Evolutionary conservation across 345 rosid genomes (phyloP).

Genomic region (Laguncularia racemosa): DNA sequence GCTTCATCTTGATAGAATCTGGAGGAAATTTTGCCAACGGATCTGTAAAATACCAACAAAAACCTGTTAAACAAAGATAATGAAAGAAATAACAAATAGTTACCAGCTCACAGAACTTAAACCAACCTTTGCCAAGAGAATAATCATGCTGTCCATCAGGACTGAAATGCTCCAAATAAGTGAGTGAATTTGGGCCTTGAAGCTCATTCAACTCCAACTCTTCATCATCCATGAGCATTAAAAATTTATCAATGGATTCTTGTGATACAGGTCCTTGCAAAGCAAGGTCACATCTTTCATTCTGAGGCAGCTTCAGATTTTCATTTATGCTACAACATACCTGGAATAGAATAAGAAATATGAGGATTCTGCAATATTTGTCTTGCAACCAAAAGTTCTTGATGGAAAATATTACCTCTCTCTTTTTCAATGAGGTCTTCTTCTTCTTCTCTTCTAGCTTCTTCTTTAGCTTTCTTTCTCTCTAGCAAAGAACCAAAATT

Average conservation of each 20-base stretch:
- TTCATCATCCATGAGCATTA: slow-evolving; percentile 76
- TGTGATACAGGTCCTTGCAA: slow-evolving; percentile 30
- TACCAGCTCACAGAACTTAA: slow-evolving; percentile 1
- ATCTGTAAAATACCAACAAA: slow-evolving; percentile 47
- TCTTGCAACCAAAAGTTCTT: slow-evolving; percentile 11
- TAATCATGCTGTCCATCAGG: slow-evolving; percentile 43
- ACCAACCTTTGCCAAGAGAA: slow-evolving; percentile 78
- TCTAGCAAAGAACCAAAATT: slow-evolving; percentile 19
- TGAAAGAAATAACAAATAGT: not conserved
- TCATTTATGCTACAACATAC: slow-evolving; percentile 27
- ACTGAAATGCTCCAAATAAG: slow-evolving; percentile 62
- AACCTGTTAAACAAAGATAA: slow-evolving; percentile 3
- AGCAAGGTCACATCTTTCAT: slow-evolving; percentile 68
- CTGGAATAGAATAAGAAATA: slow-evolving; percentile 34
- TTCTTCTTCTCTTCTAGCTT: slow-evolving; percentile 41
- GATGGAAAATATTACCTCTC: slow-evolving; percentile 23
- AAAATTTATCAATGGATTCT: slow-evolving; percentile 32
- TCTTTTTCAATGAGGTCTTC: slow-evolving; percentile 37
- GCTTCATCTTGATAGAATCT: slow-evolving; percentile 68
- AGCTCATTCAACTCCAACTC: slow-evolving; percentile 78
- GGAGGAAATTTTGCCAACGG: slow-evolving; percentile 87
- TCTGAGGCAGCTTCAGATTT: slow-evolving; percentile 21
- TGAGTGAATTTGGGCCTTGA: slow-evolving; percentile 45
- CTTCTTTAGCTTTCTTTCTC: slow-evolving; percentile 51
- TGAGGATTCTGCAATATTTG: slow-evolving; percentile 8